These are phyloP conservation scores for Kewa caespitosa DNA, from an alignment of 179 eudicot genomes.

Conservation along the genomic window DNA sequence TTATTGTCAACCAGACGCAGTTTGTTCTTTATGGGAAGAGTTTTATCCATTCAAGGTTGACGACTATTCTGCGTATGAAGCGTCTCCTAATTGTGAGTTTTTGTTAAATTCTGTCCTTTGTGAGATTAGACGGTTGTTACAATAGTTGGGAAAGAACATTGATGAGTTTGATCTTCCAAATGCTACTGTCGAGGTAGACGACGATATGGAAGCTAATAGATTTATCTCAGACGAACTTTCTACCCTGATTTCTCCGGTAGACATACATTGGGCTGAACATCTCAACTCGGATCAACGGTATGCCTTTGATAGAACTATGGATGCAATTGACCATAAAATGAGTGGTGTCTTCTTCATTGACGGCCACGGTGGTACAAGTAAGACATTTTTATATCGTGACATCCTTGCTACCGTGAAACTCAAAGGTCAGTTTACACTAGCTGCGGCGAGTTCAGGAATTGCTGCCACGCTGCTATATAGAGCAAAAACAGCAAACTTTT, in stretches of 20 bases:
- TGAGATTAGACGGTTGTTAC: neutral
- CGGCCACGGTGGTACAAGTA: neutral
- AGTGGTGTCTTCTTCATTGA: neutral
- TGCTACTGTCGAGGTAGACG: neutral
- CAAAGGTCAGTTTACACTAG: neutral
- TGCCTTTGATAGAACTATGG: neutral
- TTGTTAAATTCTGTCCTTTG: neutral
- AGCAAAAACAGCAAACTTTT: slow-evolving; percentile 7
- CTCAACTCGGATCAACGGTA: neutral
- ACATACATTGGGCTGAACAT: neutral
- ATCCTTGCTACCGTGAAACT: neutral
- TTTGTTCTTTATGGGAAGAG: neutral
- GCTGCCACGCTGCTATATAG: slow-evolving; percentile 10
- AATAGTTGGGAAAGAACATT: slow-evolving; percentile 1
- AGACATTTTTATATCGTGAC: neutral
- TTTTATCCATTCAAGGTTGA: neutral
- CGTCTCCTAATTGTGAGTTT: neutral
- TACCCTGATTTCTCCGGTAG: neutral
- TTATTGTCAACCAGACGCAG: neutral
- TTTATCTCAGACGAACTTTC: neutral
- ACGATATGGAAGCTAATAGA: neutral
- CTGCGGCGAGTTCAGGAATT: neutral
- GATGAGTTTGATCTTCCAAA: neutral
- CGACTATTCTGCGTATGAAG: neutral
- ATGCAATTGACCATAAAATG: neutral